Base-by-base conservation (phyloP, 495 filamentous ascomycete species). In the Opeltia flavorubescens region DNA sequence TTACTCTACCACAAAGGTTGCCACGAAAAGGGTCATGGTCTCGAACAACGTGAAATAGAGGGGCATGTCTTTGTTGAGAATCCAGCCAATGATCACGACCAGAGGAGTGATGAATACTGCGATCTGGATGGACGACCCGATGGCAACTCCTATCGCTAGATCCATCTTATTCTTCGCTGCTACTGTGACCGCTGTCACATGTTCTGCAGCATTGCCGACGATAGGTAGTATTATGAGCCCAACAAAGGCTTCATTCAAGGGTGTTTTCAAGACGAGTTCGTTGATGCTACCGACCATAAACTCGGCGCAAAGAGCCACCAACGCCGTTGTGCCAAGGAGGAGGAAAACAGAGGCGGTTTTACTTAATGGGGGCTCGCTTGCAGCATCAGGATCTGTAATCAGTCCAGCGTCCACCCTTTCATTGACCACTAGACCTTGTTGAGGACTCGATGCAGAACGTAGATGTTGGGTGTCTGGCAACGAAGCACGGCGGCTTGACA, bases 291-390 rank as follows among this genome's bases (percentile, higher is more conserved):
- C 55, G 7, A 64, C 56, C 5, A 66, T 46, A 31, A 34, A 27
- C 24, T 62, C 57, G 6, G 62, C 52, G 50, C 63, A 66, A 18
- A 60, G 42, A 4, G 63, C 50, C 1, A 66, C 56, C 1, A 83
- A 63, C 2, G 58, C 76, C 8, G 78, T 83, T 12, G 76, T 74
- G 27, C 75, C 52, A 12, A 83, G 54, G 7, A 84, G 64, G 44
- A 80, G 62, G n/a, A 76, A 54, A 7, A 82, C 57, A 20, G 79
- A 73, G 1, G 72, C 68, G 25, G 73, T 71, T 24, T 40, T 40
- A 11, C 36, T 40, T 5, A 40, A 21, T 12, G 29, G 29, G 13
- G 29, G 29, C 29, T 31, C 29, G 29, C 29, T 31, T 31, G 29
- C 6, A 13, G 6, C 13, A 6, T 31, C 29, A 31, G 13, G 6